Evolutionary conservation across 2,329 filamentous ascomycete species (phyloP), one percentile per base, ranked within the genome.

Genomic region (Nannizziopsis arthrosporioides): DNA sequence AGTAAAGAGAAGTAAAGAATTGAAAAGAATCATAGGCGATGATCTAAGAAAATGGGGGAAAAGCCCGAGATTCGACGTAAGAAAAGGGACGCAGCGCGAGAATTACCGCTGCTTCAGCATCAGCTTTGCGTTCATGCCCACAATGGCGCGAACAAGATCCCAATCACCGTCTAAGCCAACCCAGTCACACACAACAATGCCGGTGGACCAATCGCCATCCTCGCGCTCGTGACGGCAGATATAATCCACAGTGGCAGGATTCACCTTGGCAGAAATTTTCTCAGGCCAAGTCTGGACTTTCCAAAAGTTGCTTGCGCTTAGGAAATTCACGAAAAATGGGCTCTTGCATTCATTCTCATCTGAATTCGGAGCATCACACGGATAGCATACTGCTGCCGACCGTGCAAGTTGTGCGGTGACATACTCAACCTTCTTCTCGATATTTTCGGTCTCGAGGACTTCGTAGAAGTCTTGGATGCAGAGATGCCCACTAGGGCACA

Each of bases 391-490:
- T 18, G 62, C 56, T 31, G 75, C 76, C 3, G 88, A 79, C 27
- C 87, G 80, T 61, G 83, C 80, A 41, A 95, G 78, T 57, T 94
- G 88, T 18, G 81, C 80, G 51, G 76, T 80, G 46, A 79, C 80
- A 58, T 81, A 81, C 37, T 73, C 67, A 51, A 94, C 83, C 73
- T 96, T 98, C 66, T 81, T 80, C 34, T 82, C 73, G 51, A 96
- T 90, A 57, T 82, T 83, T 51, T 78, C 71, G 17, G 77, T 80
- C 64, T 87, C 79, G 40, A 82, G 69, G 31, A 98, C 80, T 61
- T 93, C 87, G 73, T 93, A 96, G 66, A 90, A 95, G 69, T 96
- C 92, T 69, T 96, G 92, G 37, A 96, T 81, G 55, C 85, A 81
- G 51, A 95, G 79, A 54, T 81, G 73, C 2, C 85, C 87, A 57